Percentiles rank a stretch among this genome's conserved stretches.
Evolutionary conservation across 768 basidiomycete species (phyloP).

Genomic region (Xanthoconium stramineum): DNA sequence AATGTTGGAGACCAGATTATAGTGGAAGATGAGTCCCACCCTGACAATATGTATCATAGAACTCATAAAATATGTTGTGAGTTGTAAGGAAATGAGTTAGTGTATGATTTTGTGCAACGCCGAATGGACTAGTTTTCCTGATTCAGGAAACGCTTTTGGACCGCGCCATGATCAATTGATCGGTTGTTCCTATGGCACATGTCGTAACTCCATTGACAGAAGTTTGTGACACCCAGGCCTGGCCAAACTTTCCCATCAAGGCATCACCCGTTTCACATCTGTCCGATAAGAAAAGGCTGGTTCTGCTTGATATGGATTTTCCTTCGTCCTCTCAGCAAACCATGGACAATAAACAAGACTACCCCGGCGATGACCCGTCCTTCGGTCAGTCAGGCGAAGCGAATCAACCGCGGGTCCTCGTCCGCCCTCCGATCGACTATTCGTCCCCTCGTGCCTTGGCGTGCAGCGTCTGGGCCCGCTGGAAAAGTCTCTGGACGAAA

Average conservation of each 20-base stretch:
- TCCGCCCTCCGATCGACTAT: slow-evolving; percentile 64
- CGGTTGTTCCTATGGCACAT: background rate
- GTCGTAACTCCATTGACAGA: slow-evolving; percentile 6
- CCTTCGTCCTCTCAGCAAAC: too few species aligned
- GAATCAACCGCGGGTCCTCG: background rate
- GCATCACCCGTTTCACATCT: background rate
- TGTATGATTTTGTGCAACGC: too few species aligned
- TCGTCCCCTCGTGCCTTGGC: slow-evolving; percentile 54
- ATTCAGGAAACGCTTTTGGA: too few species aligned
- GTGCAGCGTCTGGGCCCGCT: slow-evolving; percentile 53
- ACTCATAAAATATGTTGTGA: too few species aligned
- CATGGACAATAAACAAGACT: slow-evolving; percentile 25
- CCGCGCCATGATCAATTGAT: too few species aligned
- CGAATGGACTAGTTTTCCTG: too few species aligned
- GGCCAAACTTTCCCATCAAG: slow-evolving; percentile 3
- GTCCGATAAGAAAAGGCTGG: slow-evolving; percentile 12
- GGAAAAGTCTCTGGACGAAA: slow-evolving; percentile 75
- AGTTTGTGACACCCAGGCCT: slow-evolving; percentile 4
- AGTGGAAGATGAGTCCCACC: too few species aligned
- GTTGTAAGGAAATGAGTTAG: too few species aligned
- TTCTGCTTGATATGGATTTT: background rate
- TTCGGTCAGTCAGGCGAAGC: background rate
- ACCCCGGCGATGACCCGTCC: slow-evolving; percentile 10
- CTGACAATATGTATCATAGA: too few species aligned
- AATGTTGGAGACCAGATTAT: too few species aligned